A percentile compares a stretch with the other conserved stretches of the same genome.
phyloP scores from a whole-genome alignment of 345 rosid genomes.

The Aurinia saxatilis region DNA sequence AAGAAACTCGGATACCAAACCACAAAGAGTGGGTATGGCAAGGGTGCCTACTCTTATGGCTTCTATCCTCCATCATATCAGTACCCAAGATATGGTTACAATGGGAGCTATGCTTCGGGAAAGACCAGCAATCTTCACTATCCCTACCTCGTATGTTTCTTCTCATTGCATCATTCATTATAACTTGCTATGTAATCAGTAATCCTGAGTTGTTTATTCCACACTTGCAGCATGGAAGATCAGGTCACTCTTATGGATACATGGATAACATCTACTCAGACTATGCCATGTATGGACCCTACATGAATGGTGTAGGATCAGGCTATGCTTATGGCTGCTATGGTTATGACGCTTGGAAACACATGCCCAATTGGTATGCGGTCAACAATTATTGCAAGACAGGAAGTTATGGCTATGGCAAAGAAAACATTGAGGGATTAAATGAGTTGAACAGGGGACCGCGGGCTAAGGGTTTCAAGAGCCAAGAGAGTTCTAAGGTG shows the following conservation, averaged over 20 bases:
- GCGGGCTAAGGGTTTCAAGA: slow-evolving; percentile 57
- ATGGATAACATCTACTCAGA: slow-evolving; percentile 45
- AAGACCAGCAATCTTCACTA: slow-evolving; percentile 37
- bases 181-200: not conserved
- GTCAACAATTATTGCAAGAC: slow-evolving; percentile 43
- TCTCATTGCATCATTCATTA: not conserved
- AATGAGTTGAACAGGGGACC: slow-evolving; percentile 81
- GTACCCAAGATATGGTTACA: slow-evolving; percentile 46
- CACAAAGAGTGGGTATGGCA: slow-evolving; percentile 34
- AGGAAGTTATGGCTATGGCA: slow-evolving; percentile 40
- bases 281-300: slow-evolving; percentile 42
- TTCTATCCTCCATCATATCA: slow-evolving; percentile 33
- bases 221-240: slow-evolving; percentile 28
- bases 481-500: slow-evolving; percentile 26
- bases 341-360: slow-evolving; percentile 48
- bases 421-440: slow-evolving; percentile 60
- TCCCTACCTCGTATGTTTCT: slow-evolving; percentile 40
- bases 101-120: slow-evolving; percentile 41
- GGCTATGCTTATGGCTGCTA: slow-evolving; percentile 47
- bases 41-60: slow-evolving; percentile 31
- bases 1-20: slow-evolving; percentile 38
- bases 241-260: slow-evolving; percentile 43
- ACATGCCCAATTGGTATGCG: slow-evolving; percentile 47
- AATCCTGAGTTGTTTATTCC: not conserved
- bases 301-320: slow-evolving; percentile 28